phyloP scores from a whole-genome alignment of 2,329 filamentous ascomycete genomes.

The Neodidymelliopsis sp. region DNA sequence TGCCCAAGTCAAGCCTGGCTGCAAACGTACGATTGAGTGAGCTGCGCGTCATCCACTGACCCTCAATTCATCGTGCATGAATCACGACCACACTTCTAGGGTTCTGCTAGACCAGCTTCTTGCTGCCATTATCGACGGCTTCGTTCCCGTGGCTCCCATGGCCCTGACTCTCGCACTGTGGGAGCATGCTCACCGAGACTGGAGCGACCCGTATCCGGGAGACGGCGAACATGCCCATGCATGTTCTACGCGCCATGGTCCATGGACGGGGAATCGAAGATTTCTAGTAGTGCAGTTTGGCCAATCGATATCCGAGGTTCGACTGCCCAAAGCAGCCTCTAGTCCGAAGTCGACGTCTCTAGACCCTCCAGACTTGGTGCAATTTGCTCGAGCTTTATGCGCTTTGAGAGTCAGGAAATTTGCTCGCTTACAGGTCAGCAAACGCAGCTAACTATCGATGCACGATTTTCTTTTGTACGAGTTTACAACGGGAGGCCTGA shows the following conservation, averaged over 20 bases:
- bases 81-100: neutral
- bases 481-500: neutral
- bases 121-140: neutral
- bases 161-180: neutral
- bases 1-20: neutral
- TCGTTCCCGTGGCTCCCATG: neutral
- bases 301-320: neutral
- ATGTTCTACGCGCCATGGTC: conserved; percentile 2
- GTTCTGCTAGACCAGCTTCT: neutral
- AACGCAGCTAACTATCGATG: neutral
- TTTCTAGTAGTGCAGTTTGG: conserved; percentile 8
- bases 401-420: neutral
- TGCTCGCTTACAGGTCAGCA: neutral
- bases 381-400: conserved; percentile 6
- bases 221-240: neutral
- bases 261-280: conserved; percentile 7
- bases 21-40: conserved; percentile 8
- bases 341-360: conserved; percentile 7
- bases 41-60: conserved; percentile 3
- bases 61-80: neutral
- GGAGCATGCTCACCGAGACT: neutral
- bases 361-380: conserved; percentile 10
- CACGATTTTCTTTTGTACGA: neutral
- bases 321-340: conserved; percentile 2
- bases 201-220: conserved; percentile 1